Conservation (phyloP, 2,329 filamentous ascomycete genomes). For the Fusarium euwallaceae region DNA sequence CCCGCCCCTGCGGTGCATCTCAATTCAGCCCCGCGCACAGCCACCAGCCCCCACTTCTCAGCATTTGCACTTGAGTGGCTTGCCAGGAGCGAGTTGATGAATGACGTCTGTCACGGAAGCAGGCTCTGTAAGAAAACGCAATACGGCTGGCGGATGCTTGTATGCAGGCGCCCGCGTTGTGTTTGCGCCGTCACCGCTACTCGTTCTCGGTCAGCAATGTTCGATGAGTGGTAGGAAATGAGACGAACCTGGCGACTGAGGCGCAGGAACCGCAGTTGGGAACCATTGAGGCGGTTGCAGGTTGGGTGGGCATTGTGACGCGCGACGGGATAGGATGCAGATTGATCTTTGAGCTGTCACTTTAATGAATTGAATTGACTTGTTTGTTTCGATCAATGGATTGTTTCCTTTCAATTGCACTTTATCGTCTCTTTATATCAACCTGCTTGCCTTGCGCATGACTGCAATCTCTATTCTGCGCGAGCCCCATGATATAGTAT, state of each 20-base stretch:
- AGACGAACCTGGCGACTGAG: constrained; percentile 9
- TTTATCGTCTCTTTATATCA: neutral
- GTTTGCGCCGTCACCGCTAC: neutral
- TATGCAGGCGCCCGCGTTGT: neutral
- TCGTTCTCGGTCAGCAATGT: neutral
- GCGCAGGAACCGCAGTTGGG: constrained; percentile 19
- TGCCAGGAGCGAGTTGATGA: neutral
- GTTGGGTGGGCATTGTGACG: constrained; percentile 13
- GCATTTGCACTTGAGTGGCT: neutral
- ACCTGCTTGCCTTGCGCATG: neutral
- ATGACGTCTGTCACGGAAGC: constrained; percentile 12
- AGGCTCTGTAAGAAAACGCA: constrained; percentile 10
- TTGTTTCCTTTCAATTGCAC: neutral
- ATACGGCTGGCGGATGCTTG: constrained; percentile 2
- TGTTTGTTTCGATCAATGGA: neutral
- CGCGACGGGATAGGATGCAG: neutral
- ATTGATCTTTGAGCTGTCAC: neutral
- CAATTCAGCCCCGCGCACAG: constrained; percentile 4
- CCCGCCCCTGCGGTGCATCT: neutral
- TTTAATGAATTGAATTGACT: neutral
- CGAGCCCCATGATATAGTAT: neutral
- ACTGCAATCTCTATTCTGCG: neutral
- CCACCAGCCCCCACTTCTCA: neutral
- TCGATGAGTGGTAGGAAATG: neutral
- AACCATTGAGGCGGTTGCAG: constrained; percentile 14